Base-by-base conservation (phyloP, 2,329 filamentous ascomycete genomes). In the Apiospora hydei region DNA sequence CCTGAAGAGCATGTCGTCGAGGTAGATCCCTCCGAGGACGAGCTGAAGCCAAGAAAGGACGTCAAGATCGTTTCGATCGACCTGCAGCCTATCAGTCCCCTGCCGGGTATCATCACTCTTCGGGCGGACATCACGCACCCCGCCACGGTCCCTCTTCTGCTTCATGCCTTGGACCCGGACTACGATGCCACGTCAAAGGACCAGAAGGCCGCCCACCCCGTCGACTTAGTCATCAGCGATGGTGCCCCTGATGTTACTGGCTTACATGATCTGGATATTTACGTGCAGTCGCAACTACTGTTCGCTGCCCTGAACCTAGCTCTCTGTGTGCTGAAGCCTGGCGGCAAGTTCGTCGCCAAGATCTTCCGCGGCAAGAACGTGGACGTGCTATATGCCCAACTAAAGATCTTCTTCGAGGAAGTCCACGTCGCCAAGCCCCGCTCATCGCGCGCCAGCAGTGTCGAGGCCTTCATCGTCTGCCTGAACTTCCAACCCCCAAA, bases 91-190 rank as follows among this genome's bases (percentile, higher is more conserved):
- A 99, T 99, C 89, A 94, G 93, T 74, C 94, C 96, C 7, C 88
- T 99, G 5, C 93, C 96, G 38, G 96, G 96, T 73, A 98, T 99
- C 81, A 94, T 92, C 47, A 98, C 94, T 14, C 88, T 99, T 18
- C 93, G 95, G 78, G 96, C 96, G 68, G 96, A 99, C 81, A 99
- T 99, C 77, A 99, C 96, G 11, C 96, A 99, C 82, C 96, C 96
- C 0, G 95, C 95, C 4, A 99, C 96, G 0, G 94, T 98, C 44
- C 95, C 96, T 10, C 89, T 98, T 4, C 89, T 99, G 26, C 89
- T 98, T 34, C 90, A 91, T 75, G 95, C 96, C 0, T 87, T 99
- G 30, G 95, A 98, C 77, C 90, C 94, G 1, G 89, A 91, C 57
- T 89, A 90, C 75, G 88, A 91, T 70, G 80, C 86, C 2, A 80